Base-by-base conservation (phyloP, 208 protist species). In the Crithidia expoeki region DNA sequence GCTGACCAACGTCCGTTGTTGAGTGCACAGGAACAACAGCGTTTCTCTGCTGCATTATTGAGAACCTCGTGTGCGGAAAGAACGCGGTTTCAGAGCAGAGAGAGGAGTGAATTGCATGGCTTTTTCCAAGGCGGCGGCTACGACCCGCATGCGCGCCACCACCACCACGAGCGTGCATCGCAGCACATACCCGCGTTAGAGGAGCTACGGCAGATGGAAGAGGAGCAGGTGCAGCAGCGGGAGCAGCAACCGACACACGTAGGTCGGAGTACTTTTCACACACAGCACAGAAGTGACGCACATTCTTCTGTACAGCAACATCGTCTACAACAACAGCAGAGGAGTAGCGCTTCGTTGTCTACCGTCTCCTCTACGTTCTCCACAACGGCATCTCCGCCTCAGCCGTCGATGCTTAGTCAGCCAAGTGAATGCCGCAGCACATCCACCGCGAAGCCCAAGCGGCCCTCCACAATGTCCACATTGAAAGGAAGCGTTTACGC, bases 121-220 rank as follows among this genome's bases (percentile, higher is more conserved):
- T 52, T 52, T 52, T 52, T 52, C 47, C 4, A 52, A 28, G 47
- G 47, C 47, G 28, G 47, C 47, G 47, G 23, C 21, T 23, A 28
- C 47, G 28, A 36, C 4, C 9, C 23, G 28, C 4, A 2, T 7
- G 9, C 28, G 14, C 51, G 4, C 28, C 2, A 7, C 4, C n/a
- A n/a, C n/a, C n/a, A n/a, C n/a, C n/a, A n/a, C n/a, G n/a, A n/a
- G n/a, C 28, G 14, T 36, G 23, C 51, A 36, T 36, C 28, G 12
- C 51, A 36, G 14, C 51, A 56, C 28, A 6, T 7, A 9, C 19
- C 51, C 14, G 51, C 51, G 51, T 28, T 56, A 28, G 51, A 56
- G 28, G 51, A 56, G 28, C 51, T 56, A 2, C 51, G 51, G 14
- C 28, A 28, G 7, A 56, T 56, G 51, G 51, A 56, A 4, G 25